Conservation (phyloP, 1,139 yeast species). For the Nakaseomyces sp. region DNA sequence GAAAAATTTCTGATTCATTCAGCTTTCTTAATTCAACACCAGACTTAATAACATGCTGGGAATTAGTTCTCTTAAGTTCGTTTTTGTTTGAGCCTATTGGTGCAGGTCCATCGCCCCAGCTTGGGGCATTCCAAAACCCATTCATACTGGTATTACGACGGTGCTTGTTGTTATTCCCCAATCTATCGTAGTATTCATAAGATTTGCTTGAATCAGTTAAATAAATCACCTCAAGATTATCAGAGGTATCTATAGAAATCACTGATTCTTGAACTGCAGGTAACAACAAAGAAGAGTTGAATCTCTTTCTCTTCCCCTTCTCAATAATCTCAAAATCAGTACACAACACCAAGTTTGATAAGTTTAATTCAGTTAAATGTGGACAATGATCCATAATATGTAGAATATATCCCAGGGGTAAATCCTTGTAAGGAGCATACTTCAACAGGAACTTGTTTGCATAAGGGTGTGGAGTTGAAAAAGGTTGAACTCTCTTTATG, state of each 20-base stretch:
- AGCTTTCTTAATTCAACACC: slow-evolving; percentile 14
- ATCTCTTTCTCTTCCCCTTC: slow-evolving; percentile 12
- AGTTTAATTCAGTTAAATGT: slow-evolving; percentile 41
- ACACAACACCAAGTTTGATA: slow-evolving; percentile 49
- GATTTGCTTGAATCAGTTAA: slow-evolving; percentile 27
- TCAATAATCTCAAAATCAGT: slow-evolving; percentile 40
- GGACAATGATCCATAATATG: slow-evolving; percentile 55
- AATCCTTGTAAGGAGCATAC: slow-evolving; percentile 52
- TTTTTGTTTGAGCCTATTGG: slow-evolving; percentile 19
- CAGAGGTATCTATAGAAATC: slow-evolving; percentile 11
- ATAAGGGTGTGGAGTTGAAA: slow-evolving; percentile 41
- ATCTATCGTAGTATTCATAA: slow-evolving; percentile 19
- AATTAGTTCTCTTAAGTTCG: slow-evolving; percentile 12
- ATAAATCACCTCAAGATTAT: slow-evolving; percentile 19
- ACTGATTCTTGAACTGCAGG: slow-evolving; percentile 18
- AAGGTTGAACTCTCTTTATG: slow-evolving; percentile 11
- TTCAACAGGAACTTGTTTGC: slow-evolving; percentile 49
- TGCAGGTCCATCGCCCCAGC: slow-evolving; percentile 17
- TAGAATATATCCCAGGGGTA: slow-evolving; percentile 59
- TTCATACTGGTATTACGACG: slow-evolving; percentile 9
- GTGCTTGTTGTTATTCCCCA: slow-evolving; percentile 2
- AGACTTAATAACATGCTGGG: slow-evolving; percentile 9
- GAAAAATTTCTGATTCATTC: slow-evolving; percentile 19
- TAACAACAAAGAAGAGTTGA: slow-evolving; percentile 13
- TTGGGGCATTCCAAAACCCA: slow-evolving; percentile 6